Evolutionary conservation across 75 land plant species (phyloP).

Genomic region (Pinus taeda): DNA sequence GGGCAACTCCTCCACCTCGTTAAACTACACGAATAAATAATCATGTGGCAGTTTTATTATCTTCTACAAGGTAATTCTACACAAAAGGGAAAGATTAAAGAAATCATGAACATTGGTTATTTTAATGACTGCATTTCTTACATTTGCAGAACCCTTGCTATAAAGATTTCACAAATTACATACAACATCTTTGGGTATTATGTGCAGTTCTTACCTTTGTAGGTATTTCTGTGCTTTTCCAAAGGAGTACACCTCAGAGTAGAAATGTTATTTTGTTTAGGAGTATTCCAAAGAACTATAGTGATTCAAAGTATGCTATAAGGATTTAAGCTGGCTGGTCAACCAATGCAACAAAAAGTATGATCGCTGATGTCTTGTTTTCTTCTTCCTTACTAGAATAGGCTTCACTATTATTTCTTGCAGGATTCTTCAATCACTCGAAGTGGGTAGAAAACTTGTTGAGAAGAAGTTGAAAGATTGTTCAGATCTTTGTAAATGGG

Average conservation of each 20-base stretch:
- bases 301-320: background rate
- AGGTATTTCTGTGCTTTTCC: slow-evolving; percentile 23
- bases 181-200: slow-evolving; percentile 80
- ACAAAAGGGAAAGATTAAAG: no score
- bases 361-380: background rate
- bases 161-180: slow-evolving; percentile 45
- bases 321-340: background rate
- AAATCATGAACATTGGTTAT: no score
- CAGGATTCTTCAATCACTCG: slow-evolving; percentile 63
- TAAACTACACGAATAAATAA: no score
- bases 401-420: slow-evolving; percentile 5
- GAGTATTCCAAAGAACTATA: background rate
- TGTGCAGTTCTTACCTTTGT: slow-evolving; percentile 76
- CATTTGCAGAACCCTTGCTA: slow-evolving; percentile 14
- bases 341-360: background rate
- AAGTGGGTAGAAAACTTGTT: slow-evolving; percentile 35
- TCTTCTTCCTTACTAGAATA: background rate
- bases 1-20: no score
- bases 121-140: slow-evolving; percentile 1
- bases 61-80: no score
- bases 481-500: slow-evolving; percentile 74
- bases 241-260: background rate
- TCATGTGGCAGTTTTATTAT: no score
- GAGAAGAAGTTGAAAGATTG: slow-evolving; percentile 62
- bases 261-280: no score